Percentiles rank a stretch among this genome's conserved stretches.
Conservation (phyloP, 2,329 filamentous ascomycete genomes). For the Aspergillus chevalieri region DNA sequence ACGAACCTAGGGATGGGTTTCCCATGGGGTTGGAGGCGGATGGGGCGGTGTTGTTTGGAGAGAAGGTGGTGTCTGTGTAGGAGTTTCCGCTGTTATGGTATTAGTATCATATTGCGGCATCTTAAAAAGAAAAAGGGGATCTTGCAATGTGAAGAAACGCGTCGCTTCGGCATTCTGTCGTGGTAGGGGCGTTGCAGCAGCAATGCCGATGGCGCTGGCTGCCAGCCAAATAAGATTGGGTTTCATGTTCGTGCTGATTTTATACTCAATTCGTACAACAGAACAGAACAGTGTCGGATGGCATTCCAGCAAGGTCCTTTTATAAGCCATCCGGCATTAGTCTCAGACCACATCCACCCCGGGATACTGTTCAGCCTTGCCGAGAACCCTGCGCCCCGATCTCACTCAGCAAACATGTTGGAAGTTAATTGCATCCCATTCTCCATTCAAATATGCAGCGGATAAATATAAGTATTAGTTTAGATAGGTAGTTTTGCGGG, state of each 20-base stretch:
- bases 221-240: slow-evolving; percentile 5
- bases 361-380: too few species aligned
- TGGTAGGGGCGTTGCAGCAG: slow-evolving; percentile 13
- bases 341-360: too few species aligned
- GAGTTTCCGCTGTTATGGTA: slow-evolving; percentile 50
- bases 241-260: slow-evolving; percentile 4
- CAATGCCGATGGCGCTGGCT: slow-evolving; percentile 8
- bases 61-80: slow-evolving; percentile 56
- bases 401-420: too few species aligned
- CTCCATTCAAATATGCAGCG: too few species aligned
- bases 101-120: background rate
- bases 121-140: background rate
- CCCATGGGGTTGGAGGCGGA: slow-evolving; percentile 52
- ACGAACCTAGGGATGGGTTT: slow-evolving; percentile 45
- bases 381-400: too few species aligned
- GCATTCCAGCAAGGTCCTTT: too few species aligned
- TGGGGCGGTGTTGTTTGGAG: slow-evolving; percentile 48
- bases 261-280: background rate
- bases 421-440: too few species aligned
- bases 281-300: too few species aligned
- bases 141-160: slow-evolving; percentile 41
- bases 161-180: slow-evolving; percentile 8
- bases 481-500: too few species aligned
- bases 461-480: too few species aligned
- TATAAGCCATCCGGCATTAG: background rate